Base-by-base conservation (phyloP, 106 monocot species). In the Platanthera zijinensis region DNA sequence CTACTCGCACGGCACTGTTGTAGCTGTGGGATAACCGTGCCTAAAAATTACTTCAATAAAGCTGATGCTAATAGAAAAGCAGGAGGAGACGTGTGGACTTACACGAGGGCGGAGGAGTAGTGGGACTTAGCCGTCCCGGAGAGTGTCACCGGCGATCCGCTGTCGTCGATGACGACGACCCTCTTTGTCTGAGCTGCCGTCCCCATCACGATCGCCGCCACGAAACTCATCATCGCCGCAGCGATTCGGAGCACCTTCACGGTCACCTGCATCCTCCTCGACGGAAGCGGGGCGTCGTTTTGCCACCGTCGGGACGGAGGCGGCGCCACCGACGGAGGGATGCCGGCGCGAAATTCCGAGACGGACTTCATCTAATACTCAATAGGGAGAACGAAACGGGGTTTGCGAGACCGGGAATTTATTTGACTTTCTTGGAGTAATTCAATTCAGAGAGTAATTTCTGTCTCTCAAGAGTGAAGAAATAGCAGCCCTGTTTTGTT, bases 121-220 rank as follows among this genome's bases (percentile, higher is more conserved):
- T 10, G 59, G 50, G 72, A 59, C 76, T 72, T 77, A 21, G 71
- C 54, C 61, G 48, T 61, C 7, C 59, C 61, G 50, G 72, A 2
- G 48, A 61, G 59, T 10, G 50, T 74, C 39, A 63, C 10, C 48
- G 47, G 50, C 19, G 57, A 57, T 21, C 64, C 64, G 66, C 59
- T 14, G 10, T 46, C 21, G 17, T 71, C 61, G 7, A 30, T 18
- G 30, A 28, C 61, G 32, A 71, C 30, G 5, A 72, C 10, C 32
- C 54, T 71, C 39, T 49, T 69, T 5, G 71, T 72, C 72, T 76
- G 71, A 3, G 69, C 50, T 10, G 81, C 81, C 5, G 57, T 18
- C 1, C 81, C 81, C 76, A 82, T 82, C 71, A 82, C 76, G 3
- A 82, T 62, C 18, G 81, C 57, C 0, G 81, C 57, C 15, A 77